These are phyloP conservation scores for Psilocybe subaeruginosa DNA, from an alignment of 768 basidiomycete genomes.

Conservation along the genomic window DNA sequence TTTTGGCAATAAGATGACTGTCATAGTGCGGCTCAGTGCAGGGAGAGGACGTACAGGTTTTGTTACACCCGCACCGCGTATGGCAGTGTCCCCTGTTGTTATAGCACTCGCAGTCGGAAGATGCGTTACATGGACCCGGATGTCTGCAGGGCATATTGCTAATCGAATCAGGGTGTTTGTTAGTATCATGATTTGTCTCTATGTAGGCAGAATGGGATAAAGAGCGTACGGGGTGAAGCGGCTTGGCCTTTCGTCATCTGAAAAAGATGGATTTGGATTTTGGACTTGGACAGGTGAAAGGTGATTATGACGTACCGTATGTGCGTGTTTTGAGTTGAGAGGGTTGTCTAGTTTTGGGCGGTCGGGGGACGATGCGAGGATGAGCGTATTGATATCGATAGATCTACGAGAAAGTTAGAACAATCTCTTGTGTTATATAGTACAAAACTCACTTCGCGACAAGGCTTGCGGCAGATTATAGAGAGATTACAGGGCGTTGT, in stretches of 20 bases:
- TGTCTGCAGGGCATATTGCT: constrained; percentile 60
- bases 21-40: background rate
- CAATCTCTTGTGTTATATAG: background rate
- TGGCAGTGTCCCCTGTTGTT: constrained; percentile 55
- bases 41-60: constrained; percentile 42
- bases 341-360: background rate
- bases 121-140: constrained; percentile 52
- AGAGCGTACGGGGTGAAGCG: constrained; percentile 30
- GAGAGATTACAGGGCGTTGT: constrained; percentile 57
- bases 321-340: background rate
- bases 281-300: no score
- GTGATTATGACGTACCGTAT: background rate
- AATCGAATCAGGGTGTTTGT: background rate
- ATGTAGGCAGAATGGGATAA: background rate
- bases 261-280: background rate
- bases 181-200: no score
- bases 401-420: background rate
- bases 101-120: constrained; percentile 51
- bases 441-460: constrained; percentile 51
- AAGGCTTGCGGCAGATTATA: constrained; percentile 57
- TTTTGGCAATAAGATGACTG: background rate
- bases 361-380: background rate
- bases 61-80: constrained; percentile 54
- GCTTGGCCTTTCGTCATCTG: constrained; percentile 15
- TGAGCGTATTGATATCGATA: constrained; percentile 8